These are phyloP conservation scores for Yarrowia porcina DNA, from an alignment of 805 yeast genomes.

Conservation along the genomic window DNA sequence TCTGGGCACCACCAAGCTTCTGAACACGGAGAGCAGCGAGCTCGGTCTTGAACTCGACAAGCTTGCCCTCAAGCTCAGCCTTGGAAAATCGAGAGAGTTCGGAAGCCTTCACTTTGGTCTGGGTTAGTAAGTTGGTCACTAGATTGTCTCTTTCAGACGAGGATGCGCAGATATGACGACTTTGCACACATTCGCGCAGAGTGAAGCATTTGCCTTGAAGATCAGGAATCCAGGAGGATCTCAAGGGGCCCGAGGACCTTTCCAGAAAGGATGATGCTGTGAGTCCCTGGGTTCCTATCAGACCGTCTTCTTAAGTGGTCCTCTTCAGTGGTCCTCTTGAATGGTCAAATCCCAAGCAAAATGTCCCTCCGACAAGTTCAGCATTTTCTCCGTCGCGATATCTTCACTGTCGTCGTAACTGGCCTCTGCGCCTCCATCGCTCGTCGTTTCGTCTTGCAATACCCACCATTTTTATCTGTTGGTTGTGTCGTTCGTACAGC, in stretches of 20 bases:
- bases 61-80: slow-evolving; percentile 92
- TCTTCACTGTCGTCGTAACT: not conserved
- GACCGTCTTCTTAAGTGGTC: too few relatives aligned
- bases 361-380: not conserved
- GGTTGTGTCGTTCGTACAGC: slow-evolving; percentile 26
- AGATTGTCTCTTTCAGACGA: not conserved
- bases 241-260: too few relatives aligned
- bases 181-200: too few relatives aligned
- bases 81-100: slow-evolving; percentile 96
- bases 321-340: too few relatives aligned
- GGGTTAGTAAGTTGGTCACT: not conserved
- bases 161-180: too few relatives aligned
- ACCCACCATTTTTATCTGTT: slow-evolving; percentile 19
- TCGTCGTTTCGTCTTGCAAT: slow-evolving; percentile 4
- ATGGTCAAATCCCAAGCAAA: not conserved
- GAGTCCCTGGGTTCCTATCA: too few relatives aligned
- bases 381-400: not conserved
- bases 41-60: slow-evolving; percentile 94
- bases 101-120: slow-evolving; percentile 64
- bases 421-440: not conserved
- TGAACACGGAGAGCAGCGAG: slow-evolving; percentile 94
- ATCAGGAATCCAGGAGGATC: too few relatives aligned
- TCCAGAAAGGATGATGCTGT: too few relatives aligned
- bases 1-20: slow-evolving; percentile 83
- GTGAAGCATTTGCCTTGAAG: too few relatives aligned